phyloP scores from a whole-genome alignment of 331 rosid species.

The Telfairia occidentalis region DNA sequence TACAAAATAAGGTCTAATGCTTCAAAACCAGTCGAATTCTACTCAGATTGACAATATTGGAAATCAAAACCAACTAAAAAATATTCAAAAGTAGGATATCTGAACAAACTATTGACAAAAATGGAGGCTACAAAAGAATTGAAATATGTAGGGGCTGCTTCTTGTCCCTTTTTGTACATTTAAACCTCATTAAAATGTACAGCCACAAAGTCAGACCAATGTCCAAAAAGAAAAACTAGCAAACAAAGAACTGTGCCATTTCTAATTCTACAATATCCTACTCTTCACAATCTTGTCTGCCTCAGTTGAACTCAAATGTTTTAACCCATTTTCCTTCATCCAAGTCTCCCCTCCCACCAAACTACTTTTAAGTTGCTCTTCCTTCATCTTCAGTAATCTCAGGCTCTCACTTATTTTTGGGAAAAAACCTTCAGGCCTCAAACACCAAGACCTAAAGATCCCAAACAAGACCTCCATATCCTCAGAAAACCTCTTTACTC shows the following conservation, averaged over 20 bases:
- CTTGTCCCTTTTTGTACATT: no score
- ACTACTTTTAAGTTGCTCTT: constrained; percentile 34
- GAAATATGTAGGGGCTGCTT: no score
- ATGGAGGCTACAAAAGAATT: no score
- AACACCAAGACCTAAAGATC: constrained; percentile 70
- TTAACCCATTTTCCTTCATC: constrained; percentile 56
- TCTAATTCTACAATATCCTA: constrained; percentile 36
- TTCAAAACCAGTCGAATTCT: no score
- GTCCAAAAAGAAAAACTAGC: not conserved
- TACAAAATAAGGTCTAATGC: no score
- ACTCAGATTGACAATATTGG: no score
- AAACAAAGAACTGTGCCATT: not conserved
- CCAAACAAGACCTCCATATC: constrained; percentile 76
- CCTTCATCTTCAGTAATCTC: constrained; percentile 53
- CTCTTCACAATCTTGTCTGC: constrained; percentile 54
- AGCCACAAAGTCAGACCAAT: not conserved
- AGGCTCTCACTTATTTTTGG: constrained; percentile 61
- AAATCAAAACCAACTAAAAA: no score
- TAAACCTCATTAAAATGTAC: not conserved
- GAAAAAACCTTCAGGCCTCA: constrained; percentile 82
- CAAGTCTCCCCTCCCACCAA: constrained; percentile 46
- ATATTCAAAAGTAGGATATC: no score
- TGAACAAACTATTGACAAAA: no score
- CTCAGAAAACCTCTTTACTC: constrained; percentile 54
- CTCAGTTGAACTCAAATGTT: constrained; percentile 42